Evolutionary conservation across 257 asterid genomes (phyloP).

Genomic region (Solanum clarkiae): DNA sequence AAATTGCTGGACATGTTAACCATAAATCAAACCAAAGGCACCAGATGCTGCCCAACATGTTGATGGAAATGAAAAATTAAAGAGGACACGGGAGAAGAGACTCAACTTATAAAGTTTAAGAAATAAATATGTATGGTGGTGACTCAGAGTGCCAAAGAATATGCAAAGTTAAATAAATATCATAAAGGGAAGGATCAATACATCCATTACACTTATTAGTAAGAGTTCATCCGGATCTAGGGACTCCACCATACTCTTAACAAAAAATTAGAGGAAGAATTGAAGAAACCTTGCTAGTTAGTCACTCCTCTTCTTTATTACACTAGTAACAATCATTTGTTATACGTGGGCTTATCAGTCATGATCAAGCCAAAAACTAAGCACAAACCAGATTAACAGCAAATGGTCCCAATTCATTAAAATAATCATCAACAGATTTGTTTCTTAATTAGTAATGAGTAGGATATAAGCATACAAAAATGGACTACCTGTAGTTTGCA

Average conservation of each 20-base stretch:
- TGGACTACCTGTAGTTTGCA: slow-evolving; percentile 44
- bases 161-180: not conserved
- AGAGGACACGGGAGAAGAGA: not conserved
- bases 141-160: not conserved
- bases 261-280: not conserved
- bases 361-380: not conserved
- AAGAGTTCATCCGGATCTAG: not conserved
- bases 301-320: not conserved
- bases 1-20: not conserved
- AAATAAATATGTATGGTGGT: not conserved
- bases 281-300: not conserved
- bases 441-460: not conserved
- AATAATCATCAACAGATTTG: not conserved
- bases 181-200: not conserved
- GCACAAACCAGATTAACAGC: not conserved
- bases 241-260: not conserved
- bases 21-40: not conserved
- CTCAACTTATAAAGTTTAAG: not conserved
- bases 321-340: not conserved
- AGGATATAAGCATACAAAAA: not conserved
- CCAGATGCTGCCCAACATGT: not conserved
- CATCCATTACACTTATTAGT: not conserved
- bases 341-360: not conserved
- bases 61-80: not conserved
- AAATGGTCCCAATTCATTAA: not conserved